Conservation (phyloP, 1,284 basidiomycete genomes). For the Thecaphora thlaspeos region DNA sequence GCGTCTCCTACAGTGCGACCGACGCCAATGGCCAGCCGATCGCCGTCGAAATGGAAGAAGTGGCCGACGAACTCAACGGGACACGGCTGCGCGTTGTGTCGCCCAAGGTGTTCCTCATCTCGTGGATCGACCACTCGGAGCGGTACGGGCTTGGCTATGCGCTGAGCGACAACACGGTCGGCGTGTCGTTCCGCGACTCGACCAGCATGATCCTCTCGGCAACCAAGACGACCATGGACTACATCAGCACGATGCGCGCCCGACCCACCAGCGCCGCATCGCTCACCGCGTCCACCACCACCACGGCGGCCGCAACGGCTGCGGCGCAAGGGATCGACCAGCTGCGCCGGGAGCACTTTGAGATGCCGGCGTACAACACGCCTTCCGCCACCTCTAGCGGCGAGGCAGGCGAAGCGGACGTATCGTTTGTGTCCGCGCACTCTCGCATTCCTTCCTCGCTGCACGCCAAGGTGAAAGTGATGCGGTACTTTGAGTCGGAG, state of each 20-base stretch:
- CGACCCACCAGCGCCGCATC: slow-evolving; percentile 1
- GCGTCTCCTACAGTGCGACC: slow-evolving; percentile 64
- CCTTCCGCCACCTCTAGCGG: no score
- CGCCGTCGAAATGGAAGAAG: slow-evolving; percentile 5
- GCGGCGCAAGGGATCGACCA: slow-evolving; percentile 25
- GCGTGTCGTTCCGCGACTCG: slow-evolving; percentile 94
- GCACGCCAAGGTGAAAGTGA: slow-evolving; percentile 41
- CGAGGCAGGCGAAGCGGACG: no score
- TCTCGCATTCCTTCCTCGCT: slow-evolving; percentile 31
- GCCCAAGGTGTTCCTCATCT: slow-evolving; percentile 85
- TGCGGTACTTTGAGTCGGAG: slow-evolving; percentile 53
- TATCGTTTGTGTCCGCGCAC: neutral
- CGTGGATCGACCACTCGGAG: slow-evolving; percentile 97
- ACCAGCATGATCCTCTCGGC: slow-evolving; percentile 80
- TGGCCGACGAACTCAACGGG: slow-evolving; percentile 56
- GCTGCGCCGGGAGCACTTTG: slow-evolving; percentile 42
- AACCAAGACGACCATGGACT: slow-evolving; percentile 68
- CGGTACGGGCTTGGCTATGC: slow-evolving; percentile 99
- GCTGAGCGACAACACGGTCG: slow-evolving; percentile 87
- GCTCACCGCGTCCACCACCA: neutral
- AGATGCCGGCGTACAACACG: slow-evolving; percentile 6
- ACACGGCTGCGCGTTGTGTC: slow-evolving; percentile 63
- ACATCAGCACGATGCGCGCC: slow-evolving; percentile 39
- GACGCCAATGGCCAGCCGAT: slow-evolving; percentile 18
- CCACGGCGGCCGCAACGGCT: neutral